Conservation (phyloP, 768 basidiomycete species). For the Myochromella boudieri region DNA sequence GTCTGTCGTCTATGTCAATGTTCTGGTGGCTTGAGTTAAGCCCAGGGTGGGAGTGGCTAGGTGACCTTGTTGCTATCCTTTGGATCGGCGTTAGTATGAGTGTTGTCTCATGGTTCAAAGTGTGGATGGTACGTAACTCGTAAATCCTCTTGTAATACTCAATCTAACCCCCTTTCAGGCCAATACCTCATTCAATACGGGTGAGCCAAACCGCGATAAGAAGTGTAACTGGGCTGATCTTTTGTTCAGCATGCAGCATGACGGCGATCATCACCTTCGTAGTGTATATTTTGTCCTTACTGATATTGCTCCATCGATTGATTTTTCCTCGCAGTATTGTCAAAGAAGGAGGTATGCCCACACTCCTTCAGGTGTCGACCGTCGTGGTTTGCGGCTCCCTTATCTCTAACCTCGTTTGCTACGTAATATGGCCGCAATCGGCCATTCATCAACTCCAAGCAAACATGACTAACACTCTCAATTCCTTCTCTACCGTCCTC, state of each 20-base stretch:
- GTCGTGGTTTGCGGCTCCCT: constrained; percentile 76
- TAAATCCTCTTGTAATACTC: not conserved
- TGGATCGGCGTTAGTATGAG: constrained; percentile 89
- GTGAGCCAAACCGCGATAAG: constrained; percentile 30
- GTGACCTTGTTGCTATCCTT: constrained; percentile 67
- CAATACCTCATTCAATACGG: constrained; percentile 89
- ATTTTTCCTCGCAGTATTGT: constrained; percentile 53
- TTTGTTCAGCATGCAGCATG: constrained; percentile 73
- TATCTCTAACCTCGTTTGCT: constrained; percentile 86
- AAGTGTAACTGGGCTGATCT: not conserved
- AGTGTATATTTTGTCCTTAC: constrained; percentile 47
- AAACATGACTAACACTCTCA: constrained; percentile 82
- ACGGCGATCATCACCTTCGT: constrained; percentile 80
- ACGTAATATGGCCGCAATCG: constrained; percentile 78
- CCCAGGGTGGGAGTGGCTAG: constrained; percentile 72
- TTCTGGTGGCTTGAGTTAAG: constrained; percentile 78
- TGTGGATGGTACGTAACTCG: constrained; percentile 65
- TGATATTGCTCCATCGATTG: constrained; percentile 1
- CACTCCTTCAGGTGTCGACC: constrained; percentile 70
- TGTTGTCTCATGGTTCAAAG: constrained; percentile 85
- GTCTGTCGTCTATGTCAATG: constrained; percentile 71
- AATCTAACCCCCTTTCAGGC: constrained; percentile 27
- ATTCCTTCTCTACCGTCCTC: constrained; percentile 87
- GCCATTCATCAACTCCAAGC: constrained; percentile 81
- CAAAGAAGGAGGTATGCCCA: constrained; percentile 83